phyloP scores from a whole-genome alignment of 257 asterid genomes.

The Solanum peruvianum region DNA sequence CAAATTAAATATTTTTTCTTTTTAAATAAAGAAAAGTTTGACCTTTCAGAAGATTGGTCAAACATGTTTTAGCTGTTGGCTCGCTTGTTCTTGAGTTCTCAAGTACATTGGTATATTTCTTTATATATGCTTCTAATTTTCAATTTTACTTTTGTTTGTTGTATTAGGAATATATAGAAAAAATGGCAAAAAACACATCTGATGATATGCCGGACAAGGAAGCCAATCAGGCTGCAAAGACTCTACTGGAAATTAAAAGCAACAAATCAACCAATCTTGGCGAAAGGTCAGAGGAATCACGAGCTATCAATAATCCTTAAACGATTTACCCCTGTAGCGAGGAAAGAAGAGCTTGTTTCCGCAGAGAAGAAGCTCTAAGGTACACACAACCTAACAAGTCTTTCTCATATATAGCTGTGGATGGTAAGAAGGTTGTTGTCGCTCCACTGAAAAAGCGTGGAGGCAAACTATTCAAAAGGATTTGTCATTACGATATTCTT shows the following conservation, averaged over 20 bases:
- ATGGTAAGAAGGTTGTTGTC: conserved; percentile 74
- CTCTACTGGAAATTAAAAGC: neutral
- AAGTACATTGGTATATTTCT: neutral
- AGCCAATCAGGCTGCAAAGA: neutral
- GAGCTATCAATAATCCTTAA: conserved; percentile 75
- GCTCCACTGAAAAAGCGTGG: conserved; percentile 96
- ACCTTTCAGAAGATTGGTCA: neutral
- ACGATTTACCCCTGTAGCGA: conserved; percentile 68
- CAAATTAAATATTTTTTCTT: no score
- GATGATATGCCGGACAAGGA: neutral
- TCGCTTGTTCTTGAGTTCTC: neutral
- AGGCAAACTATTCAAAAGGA: conserved; percentile 90
- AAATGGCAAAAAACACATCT: neutral
- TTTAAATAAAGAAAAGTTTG: no score
- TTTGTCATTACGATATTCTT: conserved; percentile 84
- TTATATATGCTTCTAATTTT: neutral
- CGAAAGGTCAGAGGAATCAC: neutral
- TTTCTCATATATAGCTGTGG: conserved; percentile 67
- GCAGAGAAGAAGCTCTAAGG: conserved; percentile 80
- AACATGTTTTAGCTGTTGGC: neutral
- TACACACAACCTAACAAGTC: conserved; percentile 86
- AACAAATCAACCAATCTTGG: neutral
- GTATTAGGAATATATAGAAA: neutral
- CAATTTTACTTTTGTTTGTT: neutral
- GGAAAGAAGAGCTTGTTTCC: conserved; percentile 76